Evolutionary conservation across 176 grass and related monocot species (phyloP), one percentile per base, ranked within the genome.

Genomic region (Zoysia japonica): DNA sequence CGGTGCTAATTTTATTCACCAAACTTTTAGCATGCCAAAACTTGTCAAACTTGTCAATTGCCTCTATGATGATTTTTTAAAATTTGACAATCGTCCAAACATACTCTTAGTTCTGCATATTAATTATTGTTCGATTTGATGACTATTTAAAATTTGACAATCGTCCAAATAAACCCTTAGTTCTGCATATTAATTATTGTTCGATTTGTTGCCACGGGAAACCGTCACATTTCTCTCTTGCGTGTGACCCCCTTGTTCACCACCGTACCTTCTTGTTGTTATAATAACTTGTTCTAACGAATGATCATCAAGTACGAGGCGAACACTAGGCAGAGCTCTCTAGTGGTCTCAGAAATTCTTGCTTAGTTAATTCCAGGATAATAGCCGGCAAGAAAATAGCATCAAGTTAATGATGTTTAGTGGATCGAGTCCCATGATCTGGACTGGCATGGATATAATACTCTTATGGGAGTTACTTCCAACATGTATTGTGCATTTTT

Each of bases 391-490:
- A 28, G 11, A 67, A 43, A 47, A 46, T 11, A 19, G 28, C 76
- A 67, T 19, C 15, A 15, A 77, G 38, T 36, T 6, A 52, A 54
- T 38, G 70, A 9, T 46, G 70, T 9, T n/a, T 75, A 74, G 70
- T 83, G 65, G 53, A 54, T 80, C 67, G 14, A 82, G 19, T 82
- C 76, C 63, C 47, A 42, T 44, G 38, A 28, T 28, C 28, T 9
- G 68, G 54, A 61, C 53, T 48, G 54, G 0, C 28, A 28, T 28
- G 28, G 28, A 28, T 28, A 28, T 28, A 28, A 28, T 28, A 28
- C 28, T 28, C 0, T 28, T 28, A 28, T 28, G 28, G 28, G 0
- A 28, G 28, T 28, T 28, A 28, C 28, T 28, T 28, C 28, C 28
- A 28, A 28, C 28, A 28, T 28, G n/a, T n/a, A n/a, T n/a, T n/a